Evolutionary conservation across 2,329 filamentous ascomycete genomes (phyloP).

Genomic region (Fusarium sp.): DNA sequence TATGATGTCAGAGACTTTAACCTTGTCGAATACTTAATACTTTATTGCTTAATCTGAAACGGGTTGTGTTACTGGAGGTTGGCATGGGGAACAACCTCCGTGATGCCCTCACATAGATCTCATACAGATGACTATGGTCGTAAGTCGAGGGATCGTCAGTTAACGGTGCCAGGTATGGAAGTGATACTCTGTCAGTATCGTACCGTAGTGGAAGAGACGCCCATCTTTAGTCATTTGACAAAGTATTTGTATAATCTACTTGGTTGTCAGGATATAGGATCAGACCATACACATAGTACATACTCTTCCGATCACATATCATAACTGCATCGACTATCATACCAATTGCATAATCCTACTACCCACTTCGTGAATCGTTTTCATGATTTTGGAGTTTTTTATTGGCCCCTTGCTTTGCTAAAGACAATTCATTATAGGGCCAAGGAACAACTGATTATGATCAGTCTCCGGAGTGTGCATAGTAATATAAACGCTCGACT

Average conservation of each 20-base stretch:
- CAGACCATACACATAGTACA: background rate
- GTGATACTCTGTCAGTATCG: background rate
- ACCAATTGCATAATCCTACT: too few species aligned
- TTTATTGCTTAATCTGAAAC: conserved; percentile 11
- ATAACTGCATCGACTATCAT: background rate
- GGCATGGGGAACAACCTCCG: background rate
- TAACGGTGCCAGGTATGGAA: conserved; percentile 8
- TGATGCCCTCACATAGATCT: background rate
- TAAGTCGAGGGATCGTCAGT: background rate
- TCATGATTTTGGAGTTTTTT: background rate
- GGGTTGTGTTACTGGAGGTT: background rate
- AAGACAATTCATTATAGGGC: background rate
- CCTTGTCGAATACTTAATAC: background rate
- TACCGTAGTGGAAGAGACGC: background rate
- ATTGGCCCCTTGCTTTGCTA: background rate
- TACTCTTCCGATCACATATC: background rate
- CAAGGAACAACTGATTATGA: background rate
- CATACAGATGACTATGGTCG: conserved; percentile 6
- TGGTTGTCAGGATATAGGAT: background rate
- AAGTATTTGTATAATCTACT: background rate
- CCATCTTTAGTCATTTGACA: background rate
- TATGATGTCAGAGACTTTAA: conserved; percentile 16
- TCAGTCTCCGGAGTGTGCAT: background rate
- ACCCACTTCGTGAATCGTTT: background rate
- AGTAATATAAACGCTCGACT: background rate